phyloP scores from a whole-genome alignment of 768 basidiomycete genomes.

The Nidula microcarpa region DNA sequence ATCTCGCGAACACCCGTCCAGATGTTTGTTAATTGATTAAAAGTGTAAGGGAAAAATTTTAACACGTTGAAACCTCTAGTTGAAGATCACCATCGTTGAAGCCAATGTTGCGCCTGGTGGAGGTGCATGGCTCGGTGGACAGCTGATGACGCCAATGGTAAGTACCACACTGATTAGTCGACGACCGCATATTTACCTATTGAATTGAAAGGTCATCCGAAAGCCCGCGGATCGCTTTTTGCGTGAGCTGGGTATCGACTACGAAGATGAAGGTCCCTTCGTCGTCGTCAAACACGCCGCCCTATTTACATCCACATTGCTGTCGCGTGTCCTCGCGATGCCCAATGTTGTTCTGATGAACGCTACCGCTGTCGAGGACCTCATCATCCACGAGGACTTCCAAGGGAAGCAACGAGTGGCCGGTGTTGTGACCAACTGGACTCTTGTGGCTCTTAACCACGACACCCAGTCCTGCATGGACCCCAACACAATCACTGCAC shows the following conservation, averaged over 20 bases:
- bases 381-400: constrained; percentile 65
- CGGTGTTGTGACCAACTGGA: constrained; percentile 52
- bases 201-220: constrained; percentile 53
- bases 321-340: constrained; percentile 66
- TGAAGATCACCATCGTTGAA: constrained; percentile 61
- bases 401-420: constrained; percentile 45
- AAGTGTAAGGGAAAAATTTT: too few species aligned
- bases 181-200: background rate
- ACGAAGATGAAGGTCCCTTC: constrained; percentile 74
- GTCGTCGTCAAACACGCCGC: constrained; percentile 83
- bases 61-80: constrained; percentile 12
- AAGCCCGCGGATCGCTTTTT: constrained; percentile 77
- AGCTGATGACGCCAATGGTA: constrained; percentile 80
- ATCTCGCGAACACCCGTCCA: constrained; percentile 62
- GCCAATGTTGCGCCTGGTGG: constrained; percentile 79
- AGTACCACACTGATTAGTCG: background rate
- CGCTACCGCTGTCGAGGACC: constrained; percentile 79
- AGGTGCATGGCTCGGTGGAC: constrained; percentile 77
- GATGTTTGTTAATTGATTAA: constrained; percentile 36
- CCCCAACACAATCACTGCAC: constrained; percentile 80
- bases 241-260: constrained; percentile 63
- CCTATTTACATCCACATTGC: constrained; percentile 73
- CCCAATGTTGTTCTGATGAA: constrained; percentile 76
- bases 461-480: constrained; percentile 80
- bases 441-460: constrained; percentile 54